These are phyloP conservation scores for Sporothrix pseudoabietina DNA, from an alignment of 2,329 filamentous ascomycete genomes.

Conservation along the genomic window DNA sequence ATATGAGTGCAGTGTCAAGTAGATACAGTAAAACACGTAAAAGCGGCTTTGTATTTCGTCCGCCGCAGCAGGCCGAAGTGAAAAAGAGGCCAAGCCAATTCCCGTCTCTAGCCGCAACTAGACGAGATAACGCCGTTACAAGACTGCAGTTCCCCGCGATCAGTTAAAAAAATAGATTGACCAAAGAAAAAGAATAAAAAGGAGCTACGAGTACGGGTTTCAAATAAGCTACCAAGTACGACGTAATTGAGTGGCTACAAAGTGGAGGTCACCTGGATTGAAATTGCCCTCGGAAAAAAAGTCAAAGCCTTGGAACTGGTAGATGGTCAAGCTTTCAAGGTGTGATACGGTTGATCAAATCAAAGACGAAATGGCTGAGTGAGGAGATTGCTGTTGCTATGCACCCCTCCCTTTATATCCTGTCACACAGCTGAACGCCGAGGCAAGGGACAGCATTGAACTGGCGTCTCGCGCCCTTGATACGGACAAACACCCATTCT, in stretches of 20 bases:
- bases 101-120: constrained; percentile 19
- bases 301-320: background rate
- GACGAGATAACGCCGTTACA: background rate
- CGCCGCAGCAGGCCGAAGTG: constrained; percentile 1
- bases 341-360: background rate
- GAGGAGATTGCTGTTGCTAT: background rate
- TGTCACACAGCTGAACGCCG: background rate
- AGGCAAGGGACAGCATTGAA: background rate
- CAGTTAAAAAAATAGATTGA: background rate
- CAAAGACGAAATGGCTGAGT: too few species aligned
- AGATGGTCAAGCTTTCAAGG: background rate
- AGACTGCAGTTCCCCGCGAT: background rate
- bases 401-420: background rate
- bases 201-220: background rate
- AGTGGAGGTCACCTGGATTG: background rate
- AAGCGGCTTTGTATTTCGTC: constrained; percentile 8
- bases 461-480: background rate
- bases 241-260: background rate
- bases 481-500: background rate
- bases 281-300: background rate
- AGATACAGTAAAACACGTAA: background rate
- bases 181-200: background rate
- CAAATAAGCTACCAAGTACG: background rate
- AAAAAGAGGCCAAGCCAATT: background rate
- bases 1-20: background rate